These are phyloP conservation scores for Brettanomyces nanus DNA, from an alignment of 805 yeast species.

Conservation along the genomic window DNA sequence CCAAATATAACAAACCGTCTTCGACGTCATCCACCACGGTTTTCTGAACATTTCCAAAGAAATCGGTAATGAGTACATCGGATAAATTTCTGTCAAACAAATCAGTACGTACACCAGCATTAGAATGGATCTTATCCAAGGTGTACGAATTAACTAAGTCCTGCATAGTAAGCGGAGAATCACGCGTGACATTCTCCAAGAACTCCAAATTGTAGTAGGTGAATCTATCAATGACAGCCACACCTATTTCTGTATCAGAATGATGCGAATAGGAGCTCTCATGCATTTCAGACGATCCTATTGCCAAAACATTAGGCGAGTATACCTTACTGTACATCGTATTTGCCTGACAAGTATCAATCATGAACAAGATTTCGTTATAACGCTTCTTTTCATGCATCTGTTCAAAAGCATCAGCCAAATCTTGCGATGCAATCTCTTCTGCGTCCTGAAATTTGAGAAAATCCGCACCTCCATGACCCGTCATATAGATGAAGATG, in stretches of 20 bases:
- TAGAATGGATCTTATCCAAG: constrained; percentile 78
- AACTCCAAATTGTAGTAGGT: constrained; percentile 88
- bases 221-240: constrained; percentile 94
- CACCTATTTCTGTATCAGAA: constrained; percentile 93
- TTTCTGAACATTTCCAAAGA: constrained; percentile 86
- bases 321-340: constrained; percentile 92
- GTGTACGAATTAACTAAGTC: constrained; percentile 83
- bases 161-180: constrained; percentile 66
- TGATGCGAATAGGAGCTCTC: constrained; percentile 94
- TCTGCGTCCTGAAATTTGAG: constrained; percentile 97
- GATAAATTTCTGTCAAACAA: constrained; percentile 56
- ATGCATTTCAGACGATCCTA: constrained; percentile 81
- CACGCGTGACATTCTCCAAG: constrained; percentile 69
- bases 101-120: constrained; percentile 89
- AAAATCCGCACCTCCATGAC: constrained; percentile 98
- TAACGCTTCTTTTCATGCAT: constrained; percentile 95
- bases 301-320: constrained; percentile 86
- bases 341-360: constrained; percentile 98
- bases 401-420: constrained; percentile 95
- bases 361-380: constrained; percentile 94
- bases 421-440: constrained; percentile 89
- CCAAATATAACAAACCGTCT: constrained; percentile 30
- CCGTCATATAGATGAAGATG: constrained; percentile 91
- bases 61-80: constrained; percentile 79
- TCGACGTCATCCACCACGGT: constrained; percentile 52